Evolutionary conservation across 2,329 filamentous ascomycete genomes (phyloP).

Genomic region (Metarhizium anisopliae): DNA sequence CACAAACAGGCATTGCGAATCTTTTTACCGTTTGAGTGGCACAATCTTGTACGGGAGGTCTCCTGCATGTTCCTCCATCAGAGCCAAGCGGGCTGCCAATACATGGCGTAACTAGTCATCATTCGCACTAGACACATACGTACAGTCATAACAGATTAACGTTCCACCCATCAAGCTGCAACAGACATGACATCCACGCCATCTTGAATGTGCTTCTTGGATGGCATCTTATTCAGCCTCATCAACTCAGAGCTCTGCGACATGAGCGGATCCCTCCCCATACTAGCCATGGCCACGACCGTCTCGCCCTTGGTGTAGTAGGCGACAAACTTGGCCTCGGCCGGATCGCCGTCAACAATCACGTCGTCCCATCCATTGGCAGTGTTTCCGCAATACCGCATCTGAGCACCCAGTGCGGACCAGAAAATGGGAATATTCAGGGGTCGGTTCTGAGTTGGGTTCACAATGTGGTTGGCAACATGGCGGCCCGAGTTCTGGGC

Average conservation of each 20-base stretch:
- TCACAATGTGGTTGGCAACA: slow-evolving; percentile 68
- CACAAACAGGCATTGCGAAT: too few species aligned
- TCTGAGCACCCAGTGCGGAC: slow-evolving; percentile 82
- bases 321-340: slow-evolving; percentile 74
- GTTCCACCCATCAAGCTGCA: slow-evolving; percentile 8
- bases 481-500: slow-evolving; percentile 84
- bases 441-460: slow-evolving; percentile 49
- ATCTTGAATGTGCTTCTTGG: slow-evolving; percentile 64
- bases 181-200: slow-evolving; percentile 45
- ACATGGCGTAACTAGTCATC: too few species aligned
- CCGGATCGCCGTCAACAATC: slow-evolving; percentile 67
- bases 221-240: slow-evolving; percentile 71
- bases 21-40: too few species aligned
- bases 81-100: too few species aligned
- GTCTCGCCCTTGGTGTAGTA: slow-evolving; percentile 84
- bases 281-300: slow-evolving; percentile 82
- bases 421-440: slow-evolving; percentile 92
- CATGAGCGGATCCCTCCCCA: slow-evolving; percentile 86
- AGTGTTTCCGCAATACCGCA: slow-evolving; percentile 91
- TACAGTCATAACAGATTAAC: too few species aligned
- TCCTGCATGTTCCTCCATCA: too few species aligned
- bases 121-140: too few species aligned
- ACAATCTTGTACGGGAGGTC: too few species aligned
- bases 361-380: slow-evolving; percentile 75
- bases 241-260: slow-evolving; percentile 76